Evolutionary conservation across 2,329 filamentous ascomycete genomes (phyloP), one percentile per base, ranked within the genome.

Genomic region (Fusarium veterinarium): DNA sequence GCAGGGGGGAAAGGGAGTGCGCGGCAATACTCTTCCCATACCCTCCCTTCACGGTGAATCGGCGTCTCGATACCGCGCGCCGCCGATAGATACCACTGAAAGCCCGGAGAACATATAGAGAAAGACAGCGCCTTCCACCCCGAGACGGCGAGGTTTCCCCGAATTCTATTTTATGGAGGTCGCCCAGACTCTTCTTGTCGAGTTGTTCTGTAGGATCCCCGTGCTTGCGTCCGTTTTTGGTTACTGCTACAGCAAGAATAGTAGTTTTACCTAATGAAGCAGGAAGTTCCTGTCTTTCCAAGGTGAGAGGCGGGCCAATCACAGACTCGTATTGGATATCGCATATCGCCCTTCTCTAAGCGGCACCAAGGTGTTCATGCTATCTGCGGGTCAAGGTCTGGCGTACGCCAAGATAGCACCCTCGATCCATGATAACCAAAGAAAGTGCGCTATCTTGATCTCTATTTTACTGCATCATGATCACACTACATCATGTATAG

Each of bases 141-240:
- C 71, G 71, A 73, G 45, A 73, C 62, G 30, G 58, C 71, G 71
- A 73, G 62, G 48, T 73, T 71, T 71, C 71, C 55, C 71, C 71
- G 71, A 73, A 57, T 37, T 17, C 19, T 53, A 35, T 35, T 25
- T 35, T 44, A 44, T 60, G 33, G 41, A 37, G 31, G 40, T 69
- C 23, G 25, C 35, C 30, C 49, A 42, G 38, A 37, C 33, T 52
- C 49, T 48, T 63, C 55, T 56, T 35, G 38, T 46, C 44, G 31
- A 35, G 31, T 25, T 20, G 31, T 25, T 20, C 23, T 35, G 9
- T 12, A 35, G 45, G 41, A 64, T 44, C 25, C 64, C 37, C 49
- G 41, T 68, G 45, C 48, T 42, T 60, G 41, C 19, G 37, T 55
- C 64, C 48, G 52, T 28, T 61, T 71, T 25, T 37, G 55, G 70